Conservation (phyloP, 257 asterid genomes). For the Knoxia roxburghii region DNA sequence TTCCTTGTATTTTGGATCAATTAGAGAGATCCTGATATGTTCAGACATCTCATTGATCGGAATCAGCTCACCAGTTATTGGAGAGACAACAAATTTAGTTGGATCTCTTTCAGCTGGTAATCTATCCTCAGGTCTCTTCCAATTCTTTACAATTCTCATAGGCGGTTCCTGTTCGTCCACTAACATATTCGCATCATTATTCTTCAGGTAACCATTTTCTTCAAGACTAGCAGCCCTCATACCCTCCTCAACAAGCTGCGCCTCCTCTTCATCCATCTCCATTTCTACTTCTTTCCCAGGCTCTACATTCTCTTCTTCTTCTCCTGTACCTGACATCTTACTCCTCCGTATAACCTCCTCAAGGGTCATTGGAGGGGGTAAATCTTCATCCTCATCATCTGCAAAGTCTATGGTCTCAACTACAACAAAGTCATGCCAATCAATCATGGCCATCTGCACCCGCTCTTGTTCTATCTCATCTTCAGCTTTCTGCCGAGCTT, state of each 20-base stretch:
- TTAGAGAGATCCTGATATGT: slow-evolving; percentile 92
- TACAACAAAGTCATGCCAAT: slow-evolving; percentile 97
- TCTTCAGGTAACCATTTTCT: slow-evolving; percentile 48
- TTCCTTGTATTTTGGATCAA: slow-evolving; percentile 92
- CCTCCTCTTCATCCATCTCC: slow-evolving; percentile 99
- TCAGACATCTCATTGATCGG: slow-evolving; percentile 89
- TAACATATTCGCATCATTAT: slow-evolving; percentile 35
- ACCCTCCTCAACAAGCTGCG: slow-evolving; percentile 87
- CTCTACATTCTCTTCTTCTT: slow-evolving; percentile 69
- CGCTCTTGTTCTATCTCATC: slow-evolving; percentile 90
- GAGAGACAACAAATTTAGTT: slow-evolving; percentile 70
- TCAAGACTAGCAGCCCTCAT: slow-evolving; percentile 80
- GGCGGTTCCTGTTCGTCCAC: slow-evolving; percentile 72
- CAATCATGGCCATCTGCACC: slow-evolving; percentile 86
- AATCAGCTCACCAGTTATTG: slow-evolving; percentile 83
- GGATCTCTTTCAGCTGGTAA: slow-evolving; percentile 77
- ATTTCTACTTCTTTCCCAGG: slow-evolving; percentile 91
- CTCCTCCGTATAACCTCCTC: slow-evolving; percentile 97
- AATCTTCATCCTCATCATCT: slow-evolving; percentile 92
- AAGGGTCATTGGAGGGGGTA: slow-evolving; percentile 92
- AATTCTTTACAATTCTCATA: slow-evolving; percentile 86
- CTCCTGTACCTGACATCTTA: slow-evolving; percentile 66
- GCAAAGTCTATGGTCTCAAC: slow-evolving; percentile 91
- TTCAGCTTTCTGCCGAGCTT: slow-evolving; percentile 92
- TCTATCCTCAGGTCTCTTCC: slow-evolving; percentile 96